Conservation (phyloP, 1,139 yeast species). For the Debaryomyces udenii region DNA sequence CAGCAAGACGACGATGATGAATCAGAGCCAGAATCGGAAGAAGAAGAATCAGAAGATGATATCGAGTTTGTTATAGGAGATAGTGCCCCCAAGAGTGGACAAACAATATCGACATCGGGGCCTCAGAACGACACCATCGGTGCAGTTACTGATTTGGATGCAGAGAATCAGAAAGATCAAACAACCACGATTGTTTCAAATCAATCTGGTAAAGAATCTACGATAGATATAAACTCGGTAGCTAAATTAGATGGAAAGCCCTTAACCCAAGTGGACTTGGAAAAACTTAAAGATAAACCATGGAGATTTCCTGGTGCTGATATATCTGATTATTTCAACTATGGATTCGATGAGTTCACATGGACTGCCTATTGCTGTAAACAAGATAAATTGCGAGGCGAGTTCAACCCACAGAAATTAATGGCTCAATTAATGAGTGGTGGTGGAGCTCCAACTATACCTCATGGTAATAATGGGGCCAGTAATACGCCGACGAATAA, state of each 20-base stretch:
- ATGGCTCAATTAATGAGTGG: conserved; percentile 48
- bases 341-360: conserved; percentile 93
- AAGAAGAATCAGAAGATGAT: conserved; percentile 52
- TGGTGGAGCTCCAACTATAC: conserved; percentile 15
- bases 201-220: conserved; percentile 36
- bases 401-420: conserved; percentile 65
- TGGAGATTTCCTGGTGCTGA: conserved; percentile 99
- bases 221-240: conserved; percentile 73
- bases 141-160: conserved; percentile 51
- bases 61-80: conserved; percentile 39
- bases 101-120: conserved; percentile 25
- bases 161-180: conserved; percentile 18
- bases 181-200: conserved; percentile 41
- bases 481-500: conserved; percentile 13
- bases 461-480: conserved; percentile 8
- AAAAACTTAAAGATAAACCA: conserved; percentile 87
- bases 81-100: conserved; percentile 25
- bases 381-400: conserved; percentile 81
- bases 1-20: conserved; percentile 35
- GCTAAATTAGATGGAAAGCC: conserved; percentile 85
- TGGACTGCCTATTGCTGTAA: conserved; percentile 93
- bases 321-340: conserved; percentile 89
- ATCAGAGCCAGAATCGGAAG: conserved; percentile 36
- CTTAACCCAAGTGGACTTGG: conserved; percentile 79
- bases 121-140: conserved; percentile 26